These are phyloP conservation scores for Dioscorea alata DNA, from an alignment of 106 monocot species.

Conservation along the genomic window DNA sequence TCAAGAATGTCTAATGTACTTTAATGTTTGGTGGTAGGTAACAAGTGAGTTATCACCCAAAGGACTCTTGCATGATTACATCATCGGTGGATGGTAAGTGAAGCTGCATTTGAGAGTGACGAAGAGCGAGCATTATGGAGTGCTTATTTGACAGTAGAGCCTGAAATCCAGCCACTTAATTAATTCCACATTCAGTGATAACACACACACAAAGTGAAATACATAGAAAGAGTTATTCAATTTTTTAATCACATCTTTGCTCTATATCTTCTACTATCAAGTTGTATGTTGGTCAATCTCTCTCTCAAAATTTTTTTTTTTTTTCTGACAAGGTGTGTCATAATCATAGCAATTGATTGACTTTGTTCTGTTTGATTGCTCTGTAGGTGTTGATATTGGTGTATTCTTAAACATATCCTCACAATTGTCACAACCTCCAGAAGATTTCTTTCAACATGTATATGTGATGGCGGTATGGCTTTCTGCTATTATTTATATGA, in stretches of 20 bases:
- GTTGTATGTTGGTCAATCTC: too few relatives aligned
- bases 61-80: too few relatives aligned
- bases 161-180: constrained; percentile 72
- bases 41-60: too few relatives aligned
- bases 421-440: constrained; percentile 63
- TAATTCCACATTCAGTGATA: not conserved
- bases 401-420: constrained; percentile 49
- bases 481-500: not conserved
- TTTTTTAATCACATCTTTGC: too few relatives aligned
- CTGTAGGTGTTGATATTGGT: constrained; percentile 55
- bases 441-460: constrained; percentile 88
- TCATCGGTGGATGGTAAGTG: too few relatives aligned
- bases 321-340: not conserved
- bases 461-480: constrained; percentile 86
- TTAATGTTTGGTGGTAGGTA: too few relatives aligned
- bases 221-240: too few relatives aligned
- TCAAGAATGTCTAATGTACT: too few relatives aligned
- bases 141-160: constrained; percentile 48
- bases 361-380: not conserved
- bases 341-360: not conserved
- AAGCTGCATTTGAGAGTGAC: constrained; percentile 54
- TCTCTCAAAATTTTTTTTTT: too few relatives aligned
- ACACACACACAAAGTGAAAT: too few relatives aligned
- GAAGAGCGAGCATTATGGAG: constrained; percentile 81
- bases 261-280: not conserved